phyloP scores from a whole-genome alignment of 306 rosid species.

The Cajanus cajan region DNA sequence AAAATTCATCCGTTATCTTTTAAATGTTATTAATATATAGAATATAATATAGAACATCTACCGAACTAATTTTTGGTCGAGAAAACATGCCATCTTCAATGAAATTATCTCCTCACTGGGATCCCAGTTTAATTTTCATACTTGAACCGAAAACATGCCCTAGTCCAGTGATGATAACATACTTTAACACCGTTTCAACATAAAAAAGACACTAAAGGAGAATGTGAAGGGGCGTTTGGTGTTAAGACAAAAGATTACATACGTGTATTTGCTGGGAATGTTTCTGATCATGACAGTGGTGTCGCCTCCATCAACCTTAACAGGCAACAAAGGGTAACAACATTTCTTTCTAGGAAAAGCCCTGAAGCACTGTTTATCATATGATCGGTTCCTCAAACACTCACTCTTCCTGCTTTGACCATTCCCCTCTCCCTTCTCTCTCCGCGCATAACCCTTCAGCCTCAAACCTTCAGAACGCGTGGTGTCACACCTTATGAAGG shows the following conservation, averaged over 20 bases:
- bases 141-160: too few species aligned
- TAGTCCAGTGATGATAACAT: too few species aligned
- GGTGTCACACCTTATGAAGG: background rate
- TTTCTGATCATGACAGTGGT: constrained; percentile 63
- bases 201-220: too few species aligned
- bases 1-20: too few species aligned
- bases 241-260: background rate
- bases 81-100: too few species aligned
- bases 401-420: background rate
- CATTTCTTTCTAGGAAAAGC: background rate
- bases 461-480: background rate
- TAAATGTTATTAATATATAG: too few species aligned
- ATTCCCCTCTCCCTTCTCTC: background rate
- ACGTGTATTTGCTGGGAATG: constrained; percentile 62
- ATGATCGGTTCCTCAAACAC: background rate
- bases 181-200: background rate
- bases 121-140: too few species aligned
- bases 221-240: background rate
- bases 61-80: too few species aligned
- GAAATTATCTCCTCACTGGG: too few species aligned
- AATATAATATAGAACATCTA: too few species aligned
- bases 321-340: background rate
- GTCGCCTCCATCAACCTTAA: background rate
- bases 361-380: background rate
- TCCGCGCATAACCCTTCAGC: background rate